Evolutionary conservation across 495 filamentous ascomycete species (phyloP).

Genomic region (Penicillium paxilli): DNA sequence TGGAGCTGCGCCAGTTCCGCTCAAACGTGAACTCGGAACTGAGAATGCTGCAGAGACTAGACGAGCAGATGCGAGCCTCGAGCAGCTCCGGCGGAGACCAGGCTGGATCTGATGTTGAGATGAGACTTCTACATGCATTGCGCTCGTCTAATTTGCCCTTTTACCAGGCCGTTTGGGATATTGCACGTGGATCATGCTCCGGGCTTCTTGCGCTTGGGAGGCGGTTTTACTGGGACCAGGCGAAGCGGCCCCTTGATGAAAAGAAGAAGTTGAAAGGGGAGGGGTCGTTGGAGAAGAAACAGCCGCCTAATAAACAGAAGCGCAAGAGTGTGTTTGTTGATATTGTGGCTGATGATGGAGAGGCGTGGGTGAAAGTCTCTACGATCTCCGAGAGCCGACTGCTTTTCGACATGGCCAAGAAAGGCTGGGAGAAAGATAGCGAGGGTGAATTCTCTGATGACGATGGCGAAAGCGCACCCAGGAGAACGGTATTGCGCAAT

Average conservation of each 20-base stretch:
- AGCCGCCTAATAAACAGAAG: conserved; percentile 38
- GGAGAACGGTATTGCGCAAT: conserved; percentile 35
- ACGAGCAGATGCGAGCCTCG: conserved; percentile 21
- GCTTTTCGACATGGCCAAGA: conserved; percentile 63
- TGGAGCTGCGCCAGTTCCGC: conserved; percentile 53
- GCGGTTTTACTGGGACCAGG: conserved; percentile 54
- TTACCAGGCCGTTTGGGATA: conserved; percentile 55
- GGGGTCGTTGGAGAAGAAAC: conserved; percentile 16
- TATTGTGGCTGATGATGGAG: conserved; percentile 54
- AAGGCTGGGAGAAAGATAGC: conserved; percentile 54
- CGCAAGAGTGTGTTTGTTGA: conserved; percentile 46
- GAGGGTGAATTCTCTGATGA: conserved; percentile 40
- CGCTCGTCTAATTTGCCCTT: conserved; percentile 60
- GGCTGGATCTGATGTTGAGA: conserved; percentile 19
- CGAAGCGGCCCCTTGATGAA: conserved; percentile 6
- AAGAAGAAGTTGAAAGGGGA: conserved; percentile 15
- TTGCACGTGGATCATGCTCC: conserved; percentile 46
- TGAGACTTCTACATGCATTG: conserved; percentile 43
- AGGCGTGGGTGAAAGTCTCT: conserved; percentile 63
- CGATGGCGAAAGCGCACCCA: conserved; percentile 16
- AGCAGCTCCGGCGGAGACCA: conserved; percentile 7
- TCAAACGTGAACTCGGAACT: conserved; percentile 49
- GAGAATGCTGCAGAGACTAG: conserved; percentile 50
- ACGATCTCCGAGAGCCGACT: conserved; percentile 57
- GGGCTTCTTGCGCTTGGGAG: conserved; percentile 54